phyloP scores from a whole-genome alignment of 1,284 basidiomycete genomes.

The Boletus hoseneyae region DNA sequence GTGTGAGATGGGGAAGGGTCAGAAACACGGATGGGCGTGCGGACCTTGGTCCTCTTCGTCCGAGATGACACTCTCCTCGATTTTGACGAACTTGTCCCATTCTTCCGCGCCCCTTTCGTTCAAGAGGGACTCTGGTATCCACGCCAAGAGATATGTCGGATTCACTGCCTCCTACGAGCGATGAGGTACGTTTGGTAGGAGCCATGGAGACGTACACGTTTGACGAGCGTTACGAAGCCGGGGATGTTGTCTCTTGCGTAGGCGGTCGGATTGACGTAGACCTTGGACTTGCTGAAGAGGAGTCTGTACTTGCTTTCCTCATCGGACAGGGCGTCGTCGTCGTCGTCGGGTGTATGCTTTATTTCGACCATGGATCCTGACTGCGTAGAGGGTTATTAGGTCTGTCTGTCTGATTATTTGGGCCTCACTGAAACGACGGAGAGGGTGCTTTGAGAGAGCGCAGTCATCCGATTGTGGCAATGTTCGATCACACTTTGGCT shows the following conservation, averaged over 20 bases:
- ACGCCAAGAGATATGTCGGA: slow-evolving; percentile 74
- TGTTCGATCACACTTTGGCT: neutral
- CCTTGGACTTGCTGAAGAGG: slow-evolving; percentile 87
- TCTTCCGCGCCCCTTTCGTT: slow-evolving; percentile 73
- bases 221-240: slow-evolving; percentile 88
- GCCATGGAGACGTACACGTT: slow-evolving; percentile 50
- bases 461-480: slow-evolving; percentile 26
- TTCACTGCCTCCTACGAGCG: slow-evolving; percentile 61
- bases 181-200: slow-evolving; percentile 6
- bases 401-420: too few relatives aligned
- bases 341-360: slow-evolving; percentile 39
- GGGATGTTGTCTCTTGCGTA: slow-evolving; percentile 91
- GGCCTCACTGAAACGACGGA: slow-evolving; percentile 43
- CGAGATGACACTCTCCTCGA: slow-evolving; percentile 60
- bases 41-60: slow-evolving; percentile 73
- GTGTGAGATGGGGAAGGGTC: slow-evolving; percentile 2
- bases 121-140: slow-evolving; percentile 80
- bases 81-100: slow-evolving; percentile 83
- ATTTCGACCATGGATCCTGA: slow-evolving; percentile 80
- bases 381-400: slow-evolving; percentile 27
- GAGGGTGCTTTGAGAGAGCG: slow-evolving; percentile 37
- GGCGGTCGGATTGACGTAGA: slow-evolving; percentile 91
- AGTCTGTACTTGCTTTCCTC: slow-evolving; percentile 68
- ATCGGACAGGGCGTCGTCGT: slow-evolving; percentile 28
- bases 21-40: slow-evolving; percentile 19